Percentiles rank a stretch among this genome's conserved stretches.
These are phyloP conservation scores for Craterostigma plantagineum DNA, from an alignment of 257 asterid species.

Conservation along the genomic window DNA sequence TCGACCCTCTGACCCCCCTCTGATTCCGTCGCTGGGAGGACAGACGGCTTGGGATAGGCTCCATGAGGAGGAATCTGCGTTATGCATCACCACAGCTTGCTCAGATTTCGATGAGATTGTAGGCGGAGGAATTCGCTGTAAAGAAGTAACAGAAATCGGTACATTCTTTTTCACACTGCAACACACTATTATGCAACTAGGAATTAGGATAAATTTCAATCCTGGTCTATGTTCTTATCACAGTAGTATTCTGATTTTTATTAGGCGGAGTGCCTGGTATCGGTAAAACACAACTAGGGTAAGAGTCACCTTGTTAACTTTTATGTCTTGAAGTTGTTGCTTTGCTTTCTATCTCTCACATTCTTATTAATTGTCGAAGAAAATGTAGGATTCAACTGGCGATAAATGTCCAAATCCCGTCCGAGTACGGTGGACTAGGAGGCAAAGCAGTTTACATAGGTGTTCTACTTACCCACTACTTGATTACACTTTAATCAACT, in stretches of 20 bases:
- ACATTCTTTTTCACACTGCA: constrained; percentile 9
- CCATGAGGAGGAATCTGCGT: constrained; percentile 53
- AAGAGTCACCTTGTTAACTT: constrained; percentile 4
- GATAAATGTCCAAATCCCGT: constrained; percentile 77
- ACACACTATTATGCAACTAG: background rate
- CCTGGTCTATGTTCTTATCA: constrained; percentile 9
- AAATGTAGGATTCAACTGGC: constrained; percentile 76
- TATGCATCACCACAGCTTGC: constrained; percentile 66
- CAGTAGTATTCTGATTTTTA: constrained; percentile 10
- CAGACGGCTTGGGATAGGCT: constrained; percentile 96
- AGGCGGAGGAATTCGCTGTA: constrained; percentile 82
- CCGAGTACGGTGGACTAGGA: constrained; percentile 74
- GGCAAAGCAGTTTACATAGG: constrained; percentile 94
- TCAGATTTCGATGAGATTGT: constrained; percentile 67
- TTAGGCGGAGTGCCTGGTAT: constrained; percentile 97
- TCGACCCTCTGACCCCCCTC: no score
- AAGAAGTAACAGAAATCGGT: constrained; percentile 96
- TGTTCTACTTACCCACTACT: constrained; percentile 5
- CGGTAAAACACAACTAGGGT: constrained; percentile 94
- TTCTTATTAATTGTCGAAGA: constrained; percentile 1
- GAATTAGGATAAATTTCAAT: constrained; percentile 2
- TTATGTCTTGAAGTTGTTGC: background rate
- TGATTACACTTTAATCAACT: background rate
- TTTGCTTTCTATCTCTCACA: background rate
- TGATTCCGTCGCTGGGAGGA: constrained; percentile 7